Conservation (phyloP, 805 yeast species). For the Pichia phayaonensis region DNA sequence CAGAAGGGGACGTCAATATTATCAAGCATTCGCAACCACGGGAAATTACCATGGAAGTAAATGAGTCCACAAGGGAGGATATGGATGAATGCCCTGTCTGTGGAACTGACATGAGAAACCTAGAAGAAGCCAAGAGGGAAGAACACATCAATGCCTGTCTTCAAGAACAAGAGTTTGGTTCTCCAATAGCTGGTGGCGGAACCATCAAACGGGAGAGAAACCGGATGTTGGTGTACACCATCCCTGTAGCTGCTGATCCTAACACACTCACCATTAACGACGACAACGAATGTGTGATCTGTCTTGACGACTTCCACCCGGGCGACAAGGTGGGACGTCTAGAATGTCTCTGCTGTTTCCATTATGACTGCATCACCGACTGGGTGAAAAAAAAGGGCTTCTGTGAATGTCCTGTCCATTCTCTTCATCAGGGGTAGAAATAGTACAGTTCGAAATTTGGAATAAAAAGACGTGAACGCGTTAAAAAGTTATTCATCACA, state of each 20-base stretch:
- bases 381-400: conserved; percentile 87
- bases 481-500: background rate
- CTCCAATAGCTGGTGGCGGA: conserved; percentile 28
- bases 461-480: background rate
- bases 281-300: conserved; percentile 82
- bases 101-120: conserved; percentile 20
- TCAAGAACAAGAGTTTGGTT: conserved; percentile 50
- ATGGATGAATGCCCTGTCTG: conserved; percentile 40
- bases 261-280: conserved; percentile 21
- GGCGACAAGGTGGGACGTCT: conserved; percentile 88
- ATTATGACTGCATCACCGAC: conserved; percentile 78
- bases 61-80: conserved; percentile 15
- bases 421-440: conserved; percentile 29
- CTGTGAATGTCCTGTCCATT: conserved; percentile 83
- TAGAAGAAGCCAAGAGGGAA: conserved; percentile 36
- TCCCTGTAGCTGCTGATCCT: conserved; percentile 33
- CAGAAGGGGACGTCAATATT: background rate
- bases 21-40: conserved; percentile 10
- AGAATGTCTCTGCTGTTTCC: conserved; percentile 93
- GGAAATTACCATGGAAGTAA: conserved; percentile 11
- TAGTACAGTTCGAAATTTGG: background rate
- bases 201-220: conserved; percentile 43
- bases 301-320: conserved; percentile 79
- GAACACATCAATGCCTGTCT: conserved; percentile 69
- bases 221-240: conserved; percentile 77